Percentiles rank a stretch among this genome's conserved stretches.
Conservation (phyloP, 2,329 filamentous ascomycete species). For the Helicocarpus griseus region DNA sequence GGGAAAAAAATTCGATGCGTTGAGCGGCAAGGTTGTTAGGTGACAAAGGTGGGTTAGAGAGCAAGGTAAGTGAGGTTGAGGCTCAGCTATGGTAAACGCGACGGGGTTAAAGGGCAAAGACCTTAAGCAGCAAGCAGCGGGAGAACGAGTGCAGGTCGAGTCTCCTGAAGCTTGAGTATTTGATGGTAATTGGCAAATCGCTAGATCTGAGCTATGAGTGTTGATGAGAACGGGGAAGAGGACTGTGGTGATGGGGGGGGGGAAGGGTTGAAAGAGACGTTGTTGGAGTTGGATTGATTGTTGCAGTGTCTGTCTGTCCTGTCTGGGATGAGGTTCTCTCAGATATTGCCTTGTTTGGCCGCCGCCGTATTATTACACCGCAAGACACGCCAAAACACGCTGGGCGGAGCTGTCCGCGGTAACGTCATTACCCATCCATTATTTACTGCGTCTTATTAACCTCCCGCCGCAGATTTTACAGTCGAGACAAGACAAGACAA, state of each 20-base stretch:
- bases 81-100: background rate
- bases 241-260: conserved; percentile 1
- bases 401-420: background rate
- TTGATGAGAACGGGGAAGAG: conserved; percentile 4
- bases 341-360: conserved; percentile 1
- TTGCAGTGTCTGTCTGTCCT: no score
- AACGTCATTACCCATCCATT: background rate
- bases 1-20: background rate
- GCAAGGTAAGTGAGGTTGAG: conserved; percentile 1
- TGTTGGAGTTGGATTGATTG: background rate
- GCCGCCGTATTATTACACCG: background rate
- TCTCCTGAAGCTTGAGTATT: conserved; percentile 18
- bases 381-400: background rate
- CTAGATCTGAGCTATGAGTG: background rate
- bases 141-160: conserved; percentile 36
- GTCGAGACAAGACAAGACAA: no score
- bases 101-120: conserved; percentile 3
- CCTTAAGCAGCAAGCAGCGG: conserved; percentile 11
- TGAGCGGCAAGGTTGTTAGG: background rate
- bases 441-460: background rate
- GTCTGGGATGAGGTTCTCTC: background rate
- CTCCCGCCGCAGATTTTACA: no score
- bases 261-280: background rate
- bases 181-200: background rate
- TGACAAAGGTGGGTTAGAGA: background rate